phyloP scores from a whole-genome alignment of 108 stramenopile genomes.

The Cyclotella baltica region DNA sequence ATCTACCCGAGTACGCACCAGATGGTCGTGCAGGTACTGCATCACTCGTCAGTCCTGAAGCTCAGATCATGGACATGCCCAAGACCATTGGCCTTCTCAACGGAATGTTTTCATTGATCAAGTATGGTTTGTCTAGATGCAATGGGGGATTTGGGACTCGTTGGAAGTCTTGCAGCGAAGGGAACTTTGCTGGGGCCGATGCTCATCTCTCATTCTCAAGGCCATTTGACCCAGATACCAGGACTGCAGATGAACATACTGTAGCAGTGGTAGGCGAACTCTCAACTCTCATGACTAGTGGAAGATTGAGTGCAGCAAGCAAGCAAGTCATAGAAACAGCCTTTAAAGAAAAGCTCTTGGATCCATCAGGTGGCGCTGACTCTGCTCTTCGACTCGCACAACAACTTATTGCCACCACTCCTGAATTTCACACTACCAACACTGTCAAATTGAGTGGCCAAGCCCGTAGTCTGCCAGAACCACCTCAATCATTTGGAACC shows the following conservation, averaged over 20 bases:
- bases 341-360: conserved; percentile 22
- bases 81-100: conserved; percentile 51
- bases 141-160: conserved; percentile 50
- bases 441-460: conserved; percentile 31
- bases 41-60: conserved; percentile 46
- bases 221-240: conserved; percentile 22
- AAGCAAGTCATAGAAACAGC: conserved; percentile 32
- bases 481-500: conserved; percentile 21
- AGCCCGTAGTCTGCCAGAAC: conserved; percentile 10
- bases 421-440: conserved; percentile 63
- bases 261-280: conserved; percentile 42
- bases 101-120: conserved; percentile 56
- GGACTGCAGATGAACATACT: conserved; percentile 32
- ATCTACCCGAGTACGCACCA: conserved; percentile 62
- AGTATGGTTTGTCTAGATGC: conserved; percentile 60
- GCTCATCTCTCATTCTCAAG: conserved; percentile 35
- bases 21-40: conserved; percentile 38
- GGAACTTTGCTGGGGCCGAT: conserved; percentile 27
- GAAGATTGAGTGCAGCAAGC: conserved; percentile 50
- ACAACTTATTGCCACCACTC: conserved; percentile 25
- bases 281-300: conserved; percentile 56
- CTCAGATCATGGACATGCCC: conserved; percentile 48
- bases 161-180: conserved; percentile 7
- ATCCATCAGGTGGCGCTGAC: conserved; percentile 16
- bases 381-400: conserved; percentile 40